Evolutionary conservation across 768 basidiomycete species (phyloP).

Genomic region (Agaricus sinodeliciosus): DNA sequence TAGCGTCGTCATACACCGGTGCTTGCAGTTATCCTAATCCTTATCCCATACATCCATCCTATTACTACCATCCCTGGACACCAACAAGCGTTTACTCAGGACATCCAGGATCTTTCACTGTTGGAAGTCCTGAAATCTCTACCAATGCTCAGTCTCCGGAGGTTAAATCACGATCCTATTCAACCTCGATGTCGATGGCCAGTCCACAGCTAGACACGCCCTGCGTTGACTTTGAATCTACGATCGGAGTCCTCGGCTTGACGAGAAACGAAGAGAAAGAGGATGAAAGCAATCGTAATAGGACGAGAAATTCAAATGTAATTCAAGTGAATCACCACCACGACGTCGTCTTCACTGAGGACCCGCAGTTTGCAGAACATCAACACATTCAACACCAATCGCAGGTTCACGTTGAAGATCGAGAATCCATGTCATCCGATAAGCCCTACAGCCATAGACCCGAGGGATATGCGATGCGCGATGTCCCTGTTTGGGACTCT

Average conservation of each 20-base stretch:
- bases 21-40: background rate
- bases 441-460: background rate
- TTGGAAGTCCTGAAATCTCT: conserved; percentile 12
- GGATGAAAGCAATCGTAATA: background rate
- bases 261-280: background rate
- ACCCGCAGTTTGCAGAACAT: conserved; percentile 35
- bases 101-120: background rate
- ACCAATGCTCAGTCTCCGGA: conserved; percentile 7
- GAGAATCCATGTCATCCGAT: background rate
- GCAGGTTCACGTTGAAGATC: conserved; percentile 18
- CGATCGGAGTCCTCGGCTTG: background rate
- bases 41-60: background rate
- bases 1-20: background rate
- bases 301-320: conserved; percentile 7
- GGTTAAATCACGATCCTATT: conserved; percentile 3
- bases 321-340: conserved; percentile 14
- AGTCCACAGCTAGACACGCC: conserved; percentile 1
- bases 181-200: background rate
- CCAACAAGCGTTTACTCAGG: background rate
- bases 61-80: conserved; percentile 4
- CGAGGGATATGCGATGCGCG: background rate
- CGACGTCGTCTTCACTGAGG: conserved; percentile 30
- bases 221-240: background rate
- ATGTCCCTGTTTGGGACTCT: background rate
- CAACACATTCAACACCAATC: conserved; percentile 31